Evolutionary conservation across 2,329 filamentous ascomycete species (phyloP), one percentile per base, ranked within the genome.

Genomic region (Grosmannia huntii): DNA sequence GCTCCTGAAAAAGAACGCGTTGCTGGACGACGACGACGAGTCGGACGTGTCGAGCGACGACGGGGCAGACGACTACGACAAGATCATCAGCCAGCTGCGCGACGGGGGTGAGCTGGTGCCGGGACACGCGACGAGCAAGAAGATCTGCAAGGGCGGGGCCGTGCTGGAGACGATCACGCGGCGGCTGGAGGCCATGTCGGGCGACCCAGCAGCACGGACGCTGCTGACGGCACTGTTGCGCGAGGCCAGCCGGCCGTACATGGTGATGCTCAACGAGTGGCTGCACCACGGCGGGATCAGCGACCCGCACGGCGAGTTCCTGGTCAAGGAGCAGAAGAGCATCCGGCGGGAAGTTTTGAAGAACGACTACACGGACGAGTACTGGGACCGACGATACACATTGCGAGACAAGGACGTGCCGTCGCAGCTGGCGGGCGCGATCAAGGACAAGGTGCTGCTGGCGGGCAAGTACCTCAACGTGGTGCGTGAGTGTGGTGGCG

Each of bases 261-360:
- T 97, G 91, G 81, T 82, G 49, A 99, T 99, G 94, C 75, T 99
- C 61, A 99, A 99, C 67, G 92, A 97, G 70, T 99, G 94, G 94
- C 76, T 99, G 19, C 94, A 99, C 68, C 92, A 95, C 67, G 94
- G 94, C 46, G 90, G 87, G 54, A 97, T 99, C 70, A 89, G 87
- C 66, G 94, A 99, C 69, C 90, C 91, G 0, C 92, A 97, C 69
- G 82, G 85, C 1, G 94, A 99, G 70, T 99, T 99, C 65, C 74
- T 99, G 57, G 85, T 99, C 67, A 95, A 95, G 68, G 94, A 97
- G 70, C 90, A 96, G 66, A 95, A 92, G 71, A 96, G 91, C 67
- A 96, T 99, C 65, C 86, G 87, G 60, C 83, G 94, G 48, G 94
- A 97, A 69, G 82, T 89, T 60, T 75, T 99, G 3, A 90, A 97